phyloP scores from a whole-genome alignment of 78 protist species.

The Protostelium mycophagum region DNA sequence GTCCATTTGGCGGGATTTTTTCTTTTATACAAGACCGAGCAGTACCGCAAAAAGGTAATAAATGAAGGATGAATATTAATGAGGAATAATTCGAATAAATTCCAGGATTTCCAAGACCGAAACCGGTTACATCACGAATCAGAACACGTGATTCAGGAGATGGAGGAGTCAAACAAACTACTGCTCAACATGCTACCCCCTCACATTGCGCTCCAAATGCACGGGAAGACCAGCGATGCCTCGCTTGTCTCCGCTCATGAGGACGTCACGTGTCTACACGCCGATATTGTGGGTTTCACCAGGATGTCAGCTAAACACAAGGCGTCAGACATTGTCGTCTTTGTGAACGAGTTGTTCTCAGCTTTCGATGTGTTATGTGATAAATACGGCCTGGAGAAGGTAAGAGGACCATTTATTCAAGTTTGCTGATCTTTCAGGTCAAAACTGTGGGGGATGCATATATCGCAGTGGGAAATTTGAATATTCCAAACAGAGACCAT shows the following conservation, averaged over 20 bases:
- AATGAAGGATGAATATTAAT: too few relatives aligned
- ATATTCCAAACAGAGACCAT: not conserved
- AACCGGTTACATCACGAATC: not conserved
- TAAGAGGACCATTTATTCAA: not conserved
- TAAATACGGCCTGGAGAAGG: not conserved
- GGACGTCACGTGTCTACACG: not conserved
- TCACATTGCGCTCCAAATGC: not conserved
- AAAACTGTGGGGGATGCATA: not conserved
- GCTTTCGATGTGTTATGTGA: not conserved
- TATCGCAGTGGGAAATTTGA: not conserved
- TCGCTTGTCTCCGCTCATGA: not conserved
- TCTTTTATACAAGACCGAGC: not conserved
- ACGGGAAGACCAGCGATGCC: not conserved
- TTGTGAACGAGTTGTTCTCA: not conserved
- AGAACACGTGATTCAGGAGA: not conserved
- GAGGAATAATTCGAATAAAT: too few relatives aligned
- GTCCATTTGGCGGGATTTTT: not conserved
- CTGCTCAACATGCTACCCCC: not conserved
- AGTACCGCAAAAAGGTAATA: not conserved
- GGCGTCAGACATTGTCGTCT: not conserved
- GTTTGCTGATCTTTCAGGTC: not conserved
- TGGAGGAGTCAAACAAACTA: not conserved
- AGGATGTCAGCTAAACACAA: not conserved
- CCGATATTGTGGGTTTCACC: not conserved
- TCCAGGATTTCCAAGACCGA: not conserved